Base-by-base conservation (phyloP, 2,329 filamentous ascomycete species). In the Exophiala sp. region DNA sequence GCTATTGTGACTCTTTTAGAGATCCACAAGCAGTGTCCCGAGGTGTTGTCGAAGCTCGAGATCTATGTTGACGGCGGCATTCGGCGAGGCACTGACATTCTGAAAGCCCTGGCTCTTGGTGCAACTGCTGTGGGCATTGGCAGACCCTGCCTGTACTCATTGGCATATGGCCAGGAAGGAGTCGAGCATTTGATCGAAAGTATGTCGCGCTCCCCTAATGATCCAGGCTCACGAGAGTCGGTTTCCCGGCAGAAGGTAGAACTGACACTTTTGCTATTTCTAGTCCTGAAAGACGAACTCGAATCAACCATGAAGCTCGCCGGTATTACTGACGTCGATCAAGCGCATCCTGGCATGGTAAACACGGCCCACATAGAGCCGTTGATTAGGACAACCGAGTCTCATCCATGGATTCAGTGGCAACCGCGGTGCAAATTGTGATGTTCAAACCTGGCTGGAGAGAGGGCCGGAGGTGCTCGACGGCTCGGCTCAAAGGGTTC, bases 261-360 rank as follows among this genome's bases (percentile, higher is more conserved):
- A 18, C 16, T 18, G 16, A 18, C 16, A 18, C 16, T 18, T 18
- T 18, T 18, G 16, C 16, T 18, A 18, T 18, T 18, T 18, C 16
- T 18, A 11, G 36, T 39, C 36, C 18, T 82, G n/a, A 74, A 72
- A 45, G 84, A 87, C 55, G 84, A 87, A 65, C 67, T 87, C 3
- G 78, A 84, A 60, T 84, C 81, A 1, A 82, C 82, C 1, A 87
- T 87, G 84, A 77, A 79, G 21, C 75, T 86, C 65, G 79, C 84
- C 54, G 84, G 84, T 1, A 74, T 86, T 33, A 85, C 81, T 1
- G 76, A 80, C 56, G 68, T 87, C 7, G 75, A 79, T 49, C 75
- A 85, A 63, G 74, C 83, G 5, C 78, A 84, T 59, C 81, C 83
- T 1, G 82, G 83, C 0, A 71, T 85, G 65, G 68, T 87, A 18